Conservation (phyloP, 23 red algal species). For the Cyanidioschyzon merolae region DNA sequence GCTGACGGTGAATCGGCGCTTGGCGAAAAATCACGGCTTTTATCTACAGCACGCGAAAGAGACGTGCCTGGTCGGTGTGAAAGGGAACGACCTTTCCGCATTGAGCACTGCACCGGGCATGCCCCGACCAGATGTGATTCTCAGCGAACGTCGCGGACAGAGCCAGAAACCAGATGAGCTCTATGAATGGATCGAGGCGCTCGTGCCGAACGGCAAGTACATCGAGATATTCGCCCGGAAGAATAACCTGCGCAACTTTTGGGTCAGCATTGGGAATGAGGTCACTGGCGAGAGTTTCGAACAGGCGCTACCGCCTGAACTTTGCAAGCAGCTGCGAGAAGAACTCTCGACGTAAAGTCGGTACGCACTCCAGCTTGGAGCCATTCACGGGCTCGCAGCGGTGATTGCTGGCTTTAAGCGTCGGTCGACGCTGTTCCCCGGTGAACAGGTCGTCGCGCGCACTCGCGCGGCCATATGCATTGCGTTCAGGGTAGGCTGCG, state of each 20-base stretch:
- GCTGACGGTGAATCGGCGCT: slow-evolving; percentile 24
- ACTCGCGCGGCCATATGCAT: too few species aligned
- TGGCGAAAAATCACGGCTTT: slow-evolving; percentile 35
- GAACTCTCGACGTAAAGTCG: background rate
- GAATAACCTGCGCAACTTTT: slow-evolving; percentile 28
- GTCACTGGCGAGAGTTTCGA: slow-evolving; percentile 25
- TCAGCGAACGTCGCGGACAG: slow-evolving; percentile 27
- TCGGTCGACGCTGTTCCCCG: too few species aligned
- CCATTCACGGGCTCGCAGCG: too few species aligned
- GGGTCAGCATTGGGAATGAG: slow-evolving; percentile 31
- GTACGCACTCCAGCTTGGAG: too few species aligned
- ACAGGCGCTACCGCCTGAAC: slow-evolving; percentile 8
- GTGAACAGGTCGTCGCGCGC: too few species aligned
- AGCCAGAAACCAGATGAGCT: slow-evolving; percentile 36
- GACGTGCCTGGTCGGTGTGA: slow-evolving; percentile 27
- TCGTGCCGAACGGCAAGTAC: slow-evolving; percentile 25
- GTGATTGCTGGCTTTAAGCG: too few species aligned
- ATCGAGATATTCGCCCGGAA: slow-evolving; percentile 32
- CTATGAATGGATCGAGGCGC: slow-evolving; percentile 20
- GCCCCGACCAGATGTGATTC: slow-evolving; percentile 15
- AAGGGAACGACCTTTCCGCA: background rate
- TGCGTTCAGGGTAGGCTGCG: too few species aligned
- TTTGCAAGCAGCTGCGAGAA: background rate
- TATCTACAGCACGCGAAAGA: slow-evolving; percentile 36
- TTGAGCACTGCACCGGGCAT: background rate